These are phyloP conservation scores for Nyssa sinensis DNA, from an alignment of 148 eudicot genomes.

Conservation along the genomic window DNA sequence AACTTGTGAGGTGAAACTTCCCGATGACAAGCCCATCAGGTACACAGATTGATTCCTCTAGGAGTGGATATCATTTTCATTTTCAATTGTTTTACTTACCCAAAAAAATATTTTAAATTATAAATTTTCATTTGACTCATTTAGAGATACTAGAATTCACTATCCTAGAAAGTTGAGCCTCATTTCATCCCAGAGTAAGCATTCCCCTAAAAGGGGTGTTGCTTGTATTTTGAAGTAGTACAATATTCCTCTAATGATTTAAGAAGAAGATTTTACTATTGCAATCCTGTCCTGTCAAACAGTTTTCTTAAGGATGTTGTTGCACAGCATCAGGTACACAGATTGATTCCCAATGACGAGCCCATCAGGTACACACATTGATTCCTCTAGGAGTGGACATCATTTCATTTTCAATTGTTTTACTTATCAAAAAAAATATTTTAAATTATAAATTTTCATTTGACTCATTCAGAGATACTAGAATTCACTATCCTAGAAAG, in stretches of 20 bases:
- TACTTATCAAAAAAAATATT: too few relatives aligned
- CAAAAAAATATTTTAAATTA: too few relatives aligned
- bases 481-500: too few relatives aligned
- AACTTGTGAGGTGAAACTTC: background rate
- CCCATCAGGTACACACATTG: background rate
- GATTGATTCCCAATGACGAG: background rate
- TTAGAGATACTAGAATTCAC: background rate
- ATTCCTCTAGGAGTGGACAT: background rate
- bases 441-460: background rate
- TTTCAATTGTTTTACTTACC: too few relatives aligned
- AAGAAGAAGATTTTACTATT: background rate
- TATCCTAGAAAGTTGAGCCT: too few relatives aligned
- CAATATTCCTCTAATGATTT: too few relatives aligned
- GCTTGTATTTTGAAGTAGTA: background rate
- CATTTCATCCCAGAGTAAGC: too few relatives aligned
- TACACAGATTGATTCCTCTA: background rate
- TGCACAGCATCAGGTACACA: too few relatives aligned
- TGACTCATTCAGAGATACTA: background rate
- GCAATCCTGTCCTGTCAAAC: background rate
- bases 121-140: background rate
- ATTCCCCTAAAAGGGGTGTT: too few relatives aligned
- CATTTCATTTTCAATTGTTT: too few relatives aligned
- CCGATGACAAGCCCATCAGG: background rate
- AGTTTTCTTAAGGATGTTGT: background rate
- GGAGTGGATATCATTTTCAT: background rate